Evolutionary conservation across 108 stramenopile species (phyloP).

Genomic region (Licmophora abbreviata): DNA sequence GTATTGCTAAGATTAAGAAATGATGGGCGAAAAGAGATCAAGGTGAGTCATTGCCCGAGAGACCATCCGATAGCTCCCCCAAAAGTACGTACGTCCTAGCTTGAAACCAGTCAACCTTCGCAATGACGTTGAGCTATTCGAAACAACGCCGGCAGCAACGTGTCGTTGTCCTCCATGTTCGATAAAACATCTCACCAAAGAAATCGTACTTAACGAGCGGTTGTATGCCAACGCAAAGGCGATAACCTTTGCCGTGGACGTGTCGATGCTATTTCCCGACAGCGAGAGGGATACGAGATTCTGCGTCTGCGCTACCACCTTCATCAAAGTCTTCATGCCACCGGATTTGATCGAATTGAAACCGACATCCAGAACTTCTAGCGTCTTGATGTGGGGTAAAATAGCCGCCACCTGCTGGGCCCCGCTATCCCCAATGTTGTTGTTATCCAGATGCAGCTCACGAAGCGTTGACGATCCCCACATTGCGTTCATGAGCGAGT

Average conservation of each 20-base stretch:
- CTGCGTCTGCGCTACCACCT: conserved; percentile 58
- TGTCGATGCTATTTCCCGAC: conserved; percentile 71
- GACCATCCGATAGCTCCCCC: not conserved
- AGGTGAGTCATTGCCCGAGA: not conserved
- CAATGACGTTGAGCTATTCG: conserved; percentile 54
- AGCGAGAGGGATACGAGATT: conserved; percentile 45
- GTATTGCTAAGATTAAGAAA: conserved; percentile 23
- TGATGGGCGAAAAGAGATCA: not conserved
- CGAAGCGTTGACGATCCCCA: conserved; percentile 70
- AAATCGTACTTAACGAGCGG: conserved; percentile 48
- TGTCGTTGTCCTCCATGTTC: conserved; percentile 67
- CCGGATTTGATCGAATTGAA: conserved; percentile 64
- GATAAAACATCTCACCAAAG: conserved; percentile 58
- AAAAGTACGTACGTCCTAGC: conserved; percentile 52
- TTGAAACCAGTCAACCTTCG: conserved; percentile 64
- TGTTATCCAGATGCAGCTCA: conserved; percentile 79
- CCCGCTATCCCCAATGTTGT: conserved; percentile 71
- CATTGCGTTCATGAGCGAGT: conserved; percentile 65
- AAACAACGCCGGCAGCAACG: conserved; percentile 76
- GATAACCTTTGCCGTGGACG: conserved; percentile 61
- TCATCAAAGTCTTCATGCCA: conserved; percentile 74
- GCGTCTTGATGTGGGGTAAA: conserved; percentile 38
- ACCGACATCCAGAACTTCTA: conserved; percentile 67
- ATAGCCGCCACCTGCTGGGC: conserved; percentile 67
- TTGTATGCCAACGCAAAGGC: conserved; percentile 79